phyloP scores from a whole-genome alignment of 768 basidiomycete species.

The Boletus sp. region DNA sequence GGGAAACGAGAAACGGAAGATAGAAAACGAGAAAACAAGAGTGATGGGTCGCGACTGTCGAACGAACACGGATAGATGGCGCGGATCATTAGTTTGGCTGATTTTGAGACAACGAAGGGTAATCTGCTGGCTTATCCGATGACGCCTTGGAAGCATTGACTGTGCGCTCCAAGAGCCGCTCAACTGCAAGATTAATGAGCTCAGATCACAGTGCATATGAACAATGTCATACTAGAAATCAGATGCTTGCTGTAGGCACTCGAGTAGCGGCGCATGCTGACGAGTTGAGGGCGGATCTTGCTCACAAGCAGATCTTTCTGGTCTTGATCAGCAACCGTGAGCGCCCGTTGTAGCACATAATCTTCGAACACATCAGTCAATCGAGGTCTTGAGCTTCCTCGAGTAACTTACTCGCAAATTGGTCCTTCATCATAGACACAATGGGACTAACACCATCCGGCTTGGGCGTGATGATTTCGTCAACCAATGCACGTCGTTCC shows the following conservation, averaged over 20 bases:
- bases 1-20: neutral
- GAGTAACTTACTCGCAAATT: slow-evolving; percentile 73
- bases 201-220: neutral
- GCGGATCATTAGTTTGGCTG: slow-evolving; percentile 19
- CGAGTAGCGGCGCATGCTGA: slow-evolving; percentile 67
- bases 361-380: slow-evolving; percentile 41
- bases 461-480: slow-evolving; percentile 71
- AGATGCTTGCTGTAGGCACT: slow-evolving; percentile 79
- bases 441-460: slow-evolving; percentile 64
- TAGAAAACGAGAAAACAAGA: neutral
- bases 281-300: slow-evolving; percentile 64
- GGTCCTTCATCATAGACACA: slow-evolving; percentile 80
- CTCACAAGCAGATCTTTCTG: slow-evolving; percentile 66
- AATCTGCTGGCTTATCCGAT: slow-evolving; percentile 29
- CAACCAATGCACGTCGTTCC: slow-evolving; percentile 65
- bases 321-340: slow-evolving; percentile 63
- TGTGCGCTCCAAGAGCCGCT: slow-evolving; percentile 61
- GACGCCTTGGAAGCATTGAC: slow-evolving; percentile 26
- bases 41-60: slow-evolving; percentile 6
- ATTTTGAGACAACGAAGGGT: slow-evolving; percentile 27
- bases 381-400: neutral
- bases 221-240: slow-evolving; percentile 57
- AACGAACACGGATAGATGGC: slow-evolving; percentile 5
- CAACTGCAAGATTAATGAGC: slow-evolving; percentile 44
- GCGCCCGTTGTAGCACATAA: slow-evolving; percentile 81